A percentile compares a stretch with the other conserved stretches of the same genome.
These are phyloP conservation scores for Aspergillus hortae DNA, from an alignment of 2,329 filamentous ascomycete genomes.

Conservation along the genomic window DNA sequence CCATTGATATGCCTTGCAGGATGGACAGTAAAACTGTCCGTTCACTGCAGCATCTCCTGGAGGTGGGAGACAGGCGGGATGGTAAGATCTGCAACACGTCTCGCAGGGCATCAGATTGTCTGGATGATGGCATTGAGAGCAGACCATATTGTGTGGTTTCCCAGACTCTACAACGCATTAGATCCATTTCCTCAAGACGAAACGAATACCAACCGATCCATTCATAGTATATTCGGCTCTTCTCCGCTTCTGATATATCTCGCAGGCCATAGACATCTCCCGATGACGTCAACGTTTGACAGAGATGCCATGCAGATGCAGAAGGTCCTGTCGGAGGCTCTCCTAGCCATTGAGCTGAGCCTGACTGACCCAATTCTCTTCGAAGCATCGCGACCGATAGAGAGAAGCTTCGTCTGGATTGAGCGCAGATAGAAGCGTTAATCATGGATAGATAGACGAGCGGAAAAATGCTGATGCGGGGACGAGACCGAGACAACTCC, in stretches of 20 bases:
- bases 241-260: constrained; percentile 15
- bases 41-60: background rate
- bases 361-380: background rate
- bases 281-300: background rate
- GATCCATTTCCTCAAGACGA: too few species aligned
- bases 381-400: background rate
- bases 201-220: constrained; percentile 23
- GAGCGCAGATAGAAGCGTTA: too few species aligned
- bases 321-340: background rate
- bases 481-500: background rate
- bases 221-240: constrained; percentile 24
- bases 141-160: constrained; percentile 29
- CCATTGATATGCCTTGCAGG: constrained; percentile 22
- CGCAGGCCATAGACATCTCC: background rate
- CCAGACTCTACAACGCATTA: constrained; percentile 21
- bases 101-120: constrained; percentile 24
- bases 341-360: background rate
- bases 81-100: constrained; percentile 32
- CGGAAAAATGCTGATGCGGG: background rate
- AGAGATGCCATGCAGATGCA: background rate
- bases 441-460: background rate
- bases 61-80: constrained; percentile 19
- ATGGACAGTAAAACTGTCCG: constrained; percentile 22
- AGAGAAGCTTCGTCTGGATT: too few species aligned
- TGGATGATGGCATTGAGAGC: constrained; percentile 24